Evolutionary conservation across 208 protist genomes (phyloP).

Genomic region (Trypanosoma conorhini): DNA sequence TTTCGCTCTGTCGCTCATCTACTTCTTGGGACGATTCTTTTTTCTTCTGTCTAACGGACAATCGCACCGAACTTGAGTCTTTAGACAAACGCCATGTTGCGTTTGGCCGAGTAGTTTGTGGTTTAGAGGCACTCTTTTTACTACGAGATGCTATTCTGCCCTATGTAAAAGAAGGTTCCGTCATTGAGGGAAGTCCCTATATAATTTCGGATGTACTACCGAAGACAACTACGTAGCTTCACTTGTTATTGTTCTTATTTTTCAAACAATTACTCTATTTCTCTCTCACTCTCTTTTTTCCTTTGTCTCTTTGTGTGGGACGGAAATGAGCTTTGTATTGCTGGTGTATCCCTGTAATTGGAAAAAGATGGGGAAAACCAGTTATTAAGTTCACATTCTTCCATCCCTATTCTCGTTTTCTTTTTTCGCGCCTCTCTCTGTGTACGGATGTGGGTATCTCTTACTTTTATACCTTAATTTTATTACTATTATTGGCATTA

Average conservation of each 20-base stretch:
- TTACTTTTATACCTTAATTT: not conserved
- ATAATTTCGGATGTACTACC: slow-evolving; percentile 36
- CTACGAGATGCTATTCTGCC: slow-evolving; percentile 40
- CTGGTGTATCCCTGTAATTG: not conserved
- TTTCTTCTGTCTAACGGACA: slow-evolving; percentile 80
- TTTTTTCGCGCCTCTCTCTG: not conserved
- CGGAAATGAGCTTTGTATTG: not conserved
- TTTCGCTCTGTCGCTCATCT: slow-evolving; percentile 69
- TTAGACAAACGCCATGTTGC: slow-evolving; percentile 69
- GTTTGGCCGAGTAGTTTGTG: slow-evolving; percentile 70
- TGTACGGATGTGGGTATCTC: not conserved
- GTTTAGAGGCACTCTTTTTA: slow-evolving; percentile 39
- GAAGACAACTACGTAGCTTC: slow-evolving; percentile 14
- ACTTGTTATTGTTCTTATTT: slow-evolving; percentile 11
- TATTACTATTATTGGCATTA: too few relatives aligned
- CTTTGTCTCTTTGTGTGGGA: not conserved
- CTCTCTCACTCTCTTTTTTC: slow-evolving; percentile 9
- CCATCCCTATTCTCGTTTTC: not conserved
- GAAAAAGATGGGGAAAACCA: not conserved
- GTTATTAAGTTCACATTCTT: not conserved
- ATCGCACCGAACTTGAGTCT: slow-evolving; percentile 60
- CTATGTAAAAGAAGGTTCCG: slow-evolving; percentile 52
- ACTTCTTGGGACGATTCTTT: slow-evolving; percentile 67
- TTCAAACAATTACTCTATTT: not conserved
- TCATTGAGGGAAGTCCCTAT: slow-evolving; percentile 42